Base-by-base conservation (phyloP, 371 early-diverging fungal species). In the Sporodiniella umbellata region DNA sequence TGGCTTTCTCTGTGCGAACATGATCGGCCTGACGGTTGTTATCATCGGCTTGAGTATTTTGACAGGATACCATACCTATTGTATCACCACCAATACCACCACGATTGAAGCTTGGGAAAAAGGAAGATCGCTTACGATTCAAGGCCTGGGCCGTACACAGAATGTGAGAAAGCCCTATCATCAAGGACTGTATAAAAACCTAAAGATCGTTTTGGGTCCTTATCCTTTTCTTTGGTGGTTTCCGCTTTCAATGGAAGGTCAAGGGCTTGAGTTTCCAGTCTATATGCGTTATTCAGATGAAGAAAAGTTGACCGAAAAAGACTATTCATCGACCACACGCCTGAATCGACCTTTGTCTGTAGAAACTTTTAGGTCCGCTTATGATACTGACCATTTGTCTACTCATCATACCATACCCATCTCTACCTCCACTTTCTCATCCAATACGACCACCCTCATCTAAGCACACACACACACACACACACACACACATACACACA, bases 91-190 rank as follows among this genome's bases (percentile, higher is more conserved):
- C 53, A 98, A 98, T 72, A 92, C 94, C 11, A 99, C 99, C 1
- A 96, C 97, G 12, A 95, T 99, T 54, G 99, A 99, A 68, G 79
- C 71, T 14, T 84, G 79, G 81, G 85, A 85, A 57, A 95, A 88
- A 64, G 87, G 84, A 55, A 89, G 89, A 64, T 92, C 92, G 37
- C 85, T 83, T 8, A 86, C 79, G 42, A 81, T 92, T 59, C 82
- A 87, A 51, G 76, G 80, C 45, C 64, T 68, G 56, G 84, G 77
- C 25, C 76, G 81, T 62, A 74, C 85, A 53, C 75, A 66, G 51
- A 74, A 71, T 74, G 77, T 76, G 80, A 70, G 64, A 42, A 93
- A 88, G 66, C 99, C 99, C 2, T 99, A 97, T 72, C 89, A 99
- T 69, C 66, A 98, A 45, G 98, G 99, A 4, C 51, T 80, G 6